phyloP scores from a whole-genome alignment of 352 stramenopile genomes.

The Detonula confervacea region DNA sequence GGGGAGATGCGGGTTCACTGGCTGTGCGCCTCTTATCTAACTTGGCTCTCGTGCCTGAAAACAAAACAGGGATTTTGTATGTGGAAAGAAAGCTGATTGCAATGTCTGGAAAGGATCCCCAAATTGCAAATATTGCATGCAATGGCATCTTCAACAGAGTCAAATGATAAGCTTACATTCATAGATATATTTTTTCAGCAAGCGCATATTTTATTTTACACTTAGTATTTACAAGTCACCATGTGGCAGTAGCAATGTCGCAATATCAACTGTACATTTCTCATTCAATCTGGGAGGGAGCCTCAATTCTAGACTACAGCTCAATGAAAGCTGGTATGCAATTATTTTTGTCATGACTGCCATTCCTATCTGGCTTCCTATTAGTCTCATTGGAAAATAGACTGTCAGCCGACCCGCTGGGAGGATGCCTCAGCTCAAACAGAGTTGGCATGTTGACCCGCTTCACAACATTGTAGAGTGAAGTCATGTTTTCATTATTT shows the following conservation, averaged over 20 bases:
- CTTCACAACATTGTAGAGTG: constrained; percentile 10
- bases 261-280: not conserved
- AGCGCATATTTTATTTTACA: not conserved
- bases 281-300: not conserved
- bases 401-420: not conserved
- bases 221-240: too few relatives aligned
- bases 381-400: constrained; percentile 1
- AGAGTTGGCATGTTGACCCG: not conserved
- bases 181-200: not conserved
- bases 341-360: not conserved
- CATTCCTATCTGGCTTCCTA: too few relatives aligned
- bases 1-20: constrained; percentile 63
- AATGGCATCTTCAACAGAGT: constrained; percentile 60
- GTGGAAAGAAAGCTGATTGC: constrained; percentile 67
- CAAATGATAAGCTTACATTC: constrained; percentile 14
- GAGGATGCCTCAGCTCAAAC: not conserved
- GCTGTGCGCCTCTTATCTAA: constrained; percentile 69
- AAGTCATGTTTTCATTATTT: not conserved
- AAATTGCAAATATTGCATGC: constrained; percentile 69
- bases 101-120: constrained; percentile 63
- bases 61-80: constrained; percentile 65
- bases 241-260: not conserved
- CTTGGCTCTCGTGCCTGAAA: constrained; percentile 61
- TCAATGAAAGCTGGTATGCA: not conserved
- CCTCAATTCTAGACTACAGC: not conserved